Percentiles rank a stretch among this genome's conserved stretches.
phyloP scores from a whole-genome alignment of 257 asterid species.

The Solanum medicagineum region DNA sequence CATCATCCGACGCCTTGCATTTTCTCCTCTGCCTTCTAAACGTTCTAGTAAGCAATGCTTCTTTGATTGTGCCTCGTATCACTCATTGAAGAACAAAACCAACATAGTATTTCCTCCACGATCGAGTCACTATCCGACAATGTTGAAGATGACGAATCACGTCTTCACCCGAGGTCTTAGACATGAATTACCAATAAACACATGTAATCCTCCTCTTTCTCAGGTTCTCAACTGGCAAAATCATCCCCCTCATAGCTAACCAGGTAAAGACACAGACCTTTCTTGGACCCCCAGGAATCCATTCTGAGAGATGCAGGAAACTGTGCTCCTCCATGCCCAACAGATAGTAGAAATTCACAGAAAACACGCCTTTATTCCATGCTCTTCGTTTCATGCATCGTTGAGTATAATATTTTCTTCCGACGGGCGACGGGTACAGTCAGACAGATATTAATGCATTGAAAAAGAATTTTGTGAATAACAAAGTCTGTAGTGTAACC shows the following conservation, averaged over 20 bases:
- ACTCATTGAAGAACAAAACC: background rate
- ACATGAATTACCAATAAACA: background rate
- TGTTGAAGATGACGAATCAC: background rate
- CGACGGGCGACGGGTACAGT: background rate
- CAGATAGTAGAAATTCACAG: background rate
- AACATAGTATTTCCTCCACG: background rate
- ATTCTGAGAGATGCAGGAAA: background rate
- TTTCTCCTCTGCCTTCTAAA: background rate
- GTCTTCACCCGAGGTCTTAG: background rate
- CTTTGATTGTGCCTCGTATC: background rate
- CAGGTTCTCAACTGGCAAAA: background rate
- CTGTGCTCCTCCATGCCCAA: background rate
- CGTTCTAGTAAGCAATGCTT: background rate
- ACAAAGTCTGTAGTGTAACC: background rate
- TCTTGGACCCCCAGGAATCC: background rate
- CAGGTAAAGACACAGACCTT: background rate
- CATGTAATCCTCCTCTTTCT: background rate
- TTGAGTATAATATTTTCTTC: background rate
- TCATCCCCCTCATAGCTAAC: background rate
- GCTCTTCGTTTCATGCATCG: background rate
- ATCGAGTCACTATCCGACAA: background rate
- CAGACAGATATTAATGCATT: background rate
- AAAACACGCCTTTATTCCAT: background rate
- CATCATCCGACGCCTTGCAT: background rate
- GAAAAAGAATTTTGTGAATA: background rate